These are phyloP conservation scores for Psilocybe azurescens DNA, from an alignment of 768 basidiomycete species.

Conservation along the genomic window DNA sequence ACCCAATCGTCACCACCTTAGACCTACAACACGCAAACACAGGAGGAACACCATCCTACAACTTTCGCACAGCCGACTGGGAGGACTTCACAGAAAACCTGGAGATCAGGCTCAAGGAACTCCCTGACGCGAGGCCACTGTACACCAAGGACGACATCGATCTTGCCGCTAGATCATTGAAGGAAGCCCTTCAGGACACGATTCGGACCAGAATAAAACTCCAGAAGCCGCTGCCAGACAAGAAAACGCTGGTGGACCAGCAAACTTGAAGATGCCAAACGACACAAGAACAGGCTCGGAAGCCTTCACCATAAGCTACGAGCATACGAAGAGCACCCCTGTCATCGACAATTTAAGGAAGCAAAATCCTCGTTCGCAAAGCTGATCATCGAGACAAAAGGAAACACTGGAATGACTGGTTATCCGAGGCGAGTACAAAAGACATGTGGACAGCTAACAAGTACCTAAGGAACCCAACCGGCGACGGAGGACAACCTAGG, in stretches of 20 bases:
- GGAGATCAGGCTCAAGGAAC: not conserved
- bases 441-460: slow-evolving; percentile 24
- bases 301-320: no score
- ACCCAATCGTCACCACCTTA: slow-evolving; percentile 32
- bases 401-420: slow-evolving; percentile 30
- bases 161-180: not conserved
- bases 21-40: not conserved
- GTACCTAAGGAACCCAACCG: slow-evolving; percentile 7
- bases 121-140: not conserved
- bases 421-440: slow-evolving; percentile 29
- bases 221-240: no score
- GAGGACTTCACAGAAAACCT: slow-evolving; percentile 28
- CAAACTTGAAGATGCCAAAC: no score
- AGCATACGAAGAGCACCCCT: no score
- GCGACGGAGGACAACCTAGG: slow-evolving; percentile 23
- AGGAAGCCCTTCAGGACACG: no score
- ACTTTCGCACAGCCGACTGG: slow-evolving; percentile 37
- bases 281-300: no score
- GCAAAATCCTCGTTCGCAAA: slow-evolving; percentile 7
- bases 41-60: not conserved
- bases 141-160: not conserved
- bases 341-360: no score
- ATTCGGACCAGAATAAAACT: no score
- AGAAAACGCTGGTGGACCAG: no score
- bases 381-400: slow-evolving; percentile 22